phyloP scores from a whole-genome alignment of 2,329 filamentous ascomycete species.

The Xylariomycetidae sp. region DNA sequence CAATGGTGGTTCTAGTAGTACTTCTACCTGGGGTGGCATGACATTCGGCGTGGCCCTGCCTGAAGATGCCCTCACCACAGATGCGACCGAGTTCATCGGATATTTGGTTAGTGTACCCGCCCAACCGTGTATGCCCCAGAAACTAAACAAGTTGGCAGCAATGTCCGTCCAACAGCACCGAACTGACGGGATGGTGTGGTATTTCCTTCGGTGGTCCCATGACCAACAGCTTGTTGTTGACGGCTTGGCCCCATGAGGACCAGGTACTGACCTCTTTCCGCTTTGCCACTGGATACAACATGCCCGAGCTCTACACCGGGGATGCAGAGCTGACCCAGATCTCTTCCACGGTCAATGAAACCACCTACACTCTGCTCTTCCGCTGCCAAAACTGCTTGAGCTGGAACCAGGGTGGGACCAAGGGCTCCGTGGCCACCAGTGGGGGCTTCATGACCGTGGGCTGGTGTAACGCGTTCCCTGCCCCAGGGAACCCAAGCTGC shows the following conservation, averaged over 20 bases:
- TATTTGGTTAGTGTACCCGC: slow-evolving; percentile 38
- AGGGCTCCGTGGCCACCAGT: slow-evolving; percentile 38
- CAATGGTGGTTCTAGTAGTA: slow-evolving; percentile 16
- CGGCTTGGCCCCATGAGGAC: slow-evolving; percentile 50
- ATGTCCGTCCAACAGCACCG: slow-evolving; percentile 37
- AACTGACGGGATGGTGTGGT: slow-evolving; percentile 51
- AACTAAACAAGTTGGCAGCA: slow-evolving; percentile 26
- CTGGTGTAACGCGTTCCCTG: slow-evolving; percentile 46
- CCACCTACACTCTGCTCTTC: slow-evolving; percentile 58
- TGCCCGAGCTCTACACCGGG: slow-evolving; percentile 54
- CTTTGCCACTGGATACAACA: slow-evolving; percentile 51
- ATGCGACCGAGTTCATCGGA: slow-evolving; percentile 53
- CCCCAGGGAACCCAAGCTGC: slow-evolving; percentile 35
- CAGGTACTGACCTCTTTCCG: slow-evolving; percentile 52
- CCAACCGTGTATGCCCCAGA: neutral
- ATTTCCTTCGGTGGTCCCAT: slow-evolving; percentile 51
- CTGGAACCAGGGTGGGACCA: slow-evolving; percentile 44
- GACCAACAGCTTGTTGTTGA: slow-evolving; percentile 51
- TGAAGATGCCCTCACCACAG: slow-evolving; percentile 36
- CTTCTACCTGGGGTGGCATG: slow-evolving; percentile 37
- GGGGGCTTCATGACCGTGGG: slow-evolving; percentile 42
- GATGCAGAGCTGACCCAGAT: slow-evolving; percentile 57
- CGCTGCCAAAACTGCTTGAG: slow-evolving; percentile 53
- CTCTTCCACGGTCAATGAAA: slow-evolving; percentile 49
- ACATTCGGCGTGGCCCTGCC: slow-evolving; percentile 52